phyloP scores from a whole-genome alignment of 768 basidiomycete genomes.

The Leucosporidium creatinivorum region DNA sequence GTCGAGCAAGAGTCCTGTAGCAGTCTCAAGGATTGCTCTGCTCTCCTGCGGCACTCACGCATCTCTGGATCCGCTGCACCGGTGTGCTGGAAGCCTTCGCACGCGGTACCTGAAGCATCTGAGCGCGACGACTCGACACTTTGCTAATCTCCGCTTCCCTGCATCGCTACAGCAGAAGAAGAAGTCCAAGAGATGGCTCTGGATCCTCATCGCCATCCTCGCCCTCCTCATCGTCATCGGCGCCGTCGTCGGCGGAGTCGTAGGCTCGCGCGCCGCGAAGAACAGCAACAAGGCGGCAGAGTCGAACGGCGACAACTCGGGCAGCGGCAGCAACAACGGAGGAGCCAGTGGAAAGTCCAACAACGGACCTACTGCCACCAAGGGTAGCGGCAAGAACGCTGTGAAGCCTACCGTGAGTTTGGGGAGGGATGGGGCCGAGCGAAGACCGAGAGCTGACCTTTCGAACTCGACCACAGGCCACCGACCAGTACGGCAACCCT shows the following conservation, averaged over 20 bases:
- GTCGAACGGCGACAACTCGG: constrained; percentile 27
- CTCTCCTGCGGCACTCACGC: too few relatives aligned
- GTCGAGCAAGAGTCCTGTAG: too few relatives aligned
- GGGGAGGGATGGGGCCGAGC: not conserved
- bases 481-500: constrained; percentile 35
- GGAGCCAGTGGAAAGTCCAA: constrained; percentile 46
- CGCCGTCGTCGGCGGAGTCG: constrained; percentile 59
- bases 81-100: too few relatives aligned
- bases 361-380: constrained; percentile 66
- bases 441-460: not conserved
- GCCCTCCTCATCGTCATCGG: constrained; percentile 43
- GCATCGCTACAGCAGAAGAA: too few relatives aligned
- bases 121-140: too few relatives aligned
- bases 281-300: constrained; percentile 41
- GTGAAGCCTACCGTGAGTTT: constrained; percentile 73
- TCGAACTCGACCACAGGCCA: constrained; percentile 3
- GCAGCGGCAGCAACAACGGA: constrained; percentile 21
- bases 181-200: constrained; percentile 46
- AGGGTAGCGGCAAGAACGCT: constrained; percentile 70
- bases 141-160: too few relatives aligned
- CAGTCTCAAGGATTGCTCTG: too few relatives aligned
- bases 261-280: constrained; percentile 58
- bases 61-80: too few relatives aligned
- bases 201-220: constrained; percentile 54
- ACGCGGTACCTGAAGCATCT: too few relatives aligned